These are phyloP conservation scores for Cordyceps pruinosa DNA, from an alignment of 2,329 filamentous ascomycete species.

Conservation along the genomic window DNA sequence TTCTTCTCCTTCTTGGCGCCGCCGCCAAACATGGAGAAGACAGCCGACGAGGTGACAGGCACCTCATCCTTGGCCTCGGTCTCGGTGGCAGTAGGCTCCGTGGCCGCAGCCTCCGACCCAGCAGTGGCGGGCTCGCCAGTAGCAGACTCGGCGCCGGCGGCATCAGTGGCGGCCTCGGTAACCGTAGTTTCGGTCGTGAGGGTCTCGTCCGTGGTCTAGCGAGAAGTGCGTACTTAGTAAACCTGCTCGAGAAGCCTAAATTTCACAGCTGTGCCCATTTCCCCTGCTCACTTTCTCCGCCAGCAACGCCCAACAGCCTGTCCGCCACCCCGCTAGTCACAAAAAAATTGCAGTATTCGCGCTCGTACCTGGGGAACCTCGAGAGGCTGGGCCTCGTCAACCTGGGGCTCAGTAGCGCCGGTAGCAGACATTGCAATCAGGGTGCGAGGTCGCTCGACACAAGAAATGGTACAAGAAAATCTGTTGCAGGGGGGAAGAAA, in stretches of 20 bases:
- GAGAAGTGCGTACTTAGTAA: neutral
- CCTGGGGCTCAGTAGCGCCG: conserved; percentile 49
- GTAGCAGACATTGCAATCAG: conserved; percentile 39
- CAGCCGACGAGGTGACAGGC: conserved; percentile 53
- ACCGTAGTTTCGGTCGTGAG: conserved; percentile 14
- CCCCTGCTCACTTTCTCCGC: neutral
- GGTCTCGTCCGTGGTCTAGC: neutral
- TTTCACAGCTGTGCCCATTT: neutral
- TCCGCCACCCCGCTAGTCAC: neutral
- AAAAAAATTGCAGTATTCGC: conserved; percentile 9
- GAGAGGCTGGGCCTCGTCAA: conserved; percentile 38
- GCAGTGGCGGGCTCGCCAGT: neutral
- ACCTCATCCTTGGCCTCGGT: conserved; percentile 23
- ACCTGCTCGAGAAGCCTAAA: neutral
- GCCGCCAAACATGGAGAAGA: conserved; percentile 98
- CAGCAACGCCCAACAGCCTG: neutral
- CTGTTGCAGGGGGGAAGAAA: conserved; percentile 1
- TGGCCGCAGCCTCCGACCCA: neutral
- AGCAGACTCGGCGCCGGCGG: neutral
- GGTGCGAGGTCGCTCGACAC: conserved; percentile 10
- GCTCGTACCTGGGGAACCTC: conserved; percentile 24
- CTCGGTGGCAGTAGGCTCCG: conserved; percentile 13
- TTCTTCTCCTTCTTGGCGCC: conserved; percentile 97
- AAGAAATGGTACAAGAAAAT: neutral
- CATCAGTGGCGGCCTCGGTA: neutral